These are phyloP conservation scores for Rubroboletus pulcherrimus DNA, from an alignment of 768 basidiomycete species.

Conservation along the genomic window DNA sequence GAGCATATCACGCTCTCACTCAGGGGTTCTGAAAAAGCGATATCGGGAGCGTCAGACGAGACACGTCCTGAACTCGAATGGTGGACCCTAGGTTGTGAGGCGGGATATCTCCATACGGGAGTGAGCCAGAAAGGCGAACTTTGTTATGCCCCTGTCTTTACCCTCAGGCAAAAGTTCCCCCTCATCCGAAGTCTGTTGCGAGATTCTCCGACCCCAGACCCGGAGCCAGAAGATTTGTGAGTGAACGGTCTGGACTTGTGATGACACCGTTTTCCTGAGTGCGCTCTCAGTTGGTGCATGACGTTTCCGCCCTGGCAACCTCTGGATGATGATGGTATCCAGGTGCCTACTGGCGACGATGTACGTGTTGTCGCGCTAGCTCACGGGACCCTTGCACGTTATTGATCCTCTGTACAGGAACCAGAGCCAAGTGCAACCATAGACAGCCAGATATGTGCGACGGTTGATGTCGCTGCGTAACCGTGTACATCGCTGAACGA, in stretches of 20 bases:
- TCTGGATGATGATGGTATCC: not conserved
- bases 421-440: not conserved
- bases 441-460: not conserved
- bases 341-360: not conserved
- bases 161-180: not conserved
- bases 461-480: not conserved
- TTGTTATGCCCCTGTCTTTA: not conserved
- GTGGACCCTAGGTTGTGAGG: not conserved
- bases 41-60: not conserved
- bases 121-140: not conserved
- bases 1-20: not conserved
- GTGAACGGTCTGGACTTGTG: not conserved
- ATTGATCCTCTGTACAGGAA: not conserved
- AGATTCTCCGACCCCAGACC: not conserved
- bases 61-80: not conserved
- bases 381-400: not conserved
- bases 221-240: not conserved
- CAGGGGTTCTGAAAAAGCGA: not conserved
- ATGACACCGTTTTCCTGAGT: not conserved
- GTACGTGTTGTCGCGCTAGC: not conserved
- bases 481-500: not conserved
- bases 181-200: not conserved
- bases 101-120: not conserved
- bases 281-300: not conserved
- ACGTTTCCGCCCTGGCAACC: not conserved